phyloP scores from a whole-genome alignment of 2,329 filamentous ascomycete genomes.

The Dothidotthia symphoricarpi region DNA sequence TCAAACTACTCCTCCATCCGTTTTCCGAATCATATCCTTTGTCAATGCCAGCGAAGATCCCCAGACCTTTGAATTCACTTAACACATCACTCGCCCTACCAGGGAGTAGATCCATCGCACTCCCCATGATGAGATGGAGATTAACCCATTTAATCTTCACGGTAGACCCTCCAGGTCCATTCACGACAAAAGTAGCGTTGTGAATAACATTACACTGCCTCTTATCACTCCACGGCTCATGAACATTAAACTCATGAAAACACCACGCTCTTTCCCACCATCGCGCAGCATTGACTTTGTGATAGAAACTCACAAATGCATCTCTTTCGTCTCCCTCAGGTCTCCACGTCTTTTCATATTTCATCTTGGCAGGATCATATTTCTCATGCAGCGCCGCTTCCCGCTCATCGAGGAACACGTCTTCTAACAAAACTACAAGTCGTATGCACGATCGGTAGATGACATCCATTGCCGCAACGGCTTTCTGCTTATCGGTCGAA shows the following conservation, averaged over 20 bases:
- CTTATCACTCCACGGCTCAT: slow-evolving; percentile 13
- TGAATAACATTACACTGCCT: slow-evolving; percentile 8
- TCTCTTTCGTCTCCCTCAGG: slow-evolving; percentile 1
- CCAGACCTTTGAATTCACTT: slow-evolving; percentile 1
- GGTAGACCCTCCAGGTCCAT: slow-evolving; percentile 8
- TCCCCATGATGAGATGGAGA: slow-evolving; percentile 5
- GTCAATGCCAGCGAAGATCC: slow-evolving; percentile 2
- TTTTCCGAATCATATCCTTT: slow-evolving; percentile 1
- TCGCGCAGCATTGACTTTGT: slow-evolving; percentile 8
- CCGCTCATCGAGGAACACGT: slow-evolving; percentile 9
- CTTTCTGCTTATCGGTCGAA: slow-evolving; percentile 8
- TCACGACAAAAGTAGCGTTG: slow-evolving; percentile 16
- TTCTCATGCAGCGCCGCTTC: slow-evolving; percentile 6
- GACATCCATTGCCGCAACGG: slow-evolving; percentile 18
- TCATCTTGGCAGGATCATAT: neutral
- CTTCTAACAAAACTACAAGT: slow-evolving; percentile 13
- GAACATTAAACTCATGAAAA: slow-evolving; percentile 16
- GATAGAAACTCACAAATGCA: slow-evolving; percentile 5
- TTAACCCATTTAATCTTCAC: slow-evolving; percentile 16
- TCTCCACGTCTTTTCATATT: slow-evolving; percentile 2
- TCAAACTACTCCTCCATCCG: slow-evolving; percentile 10
- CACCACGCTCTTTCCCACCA: slow-evolving; percentile 21
- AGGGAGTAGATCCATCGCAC: neutral
- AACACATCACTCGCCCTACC: neutral
- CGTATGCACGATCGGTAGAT: slow-evolving; percentile 18